Evolutionary conservation across 139 green algal species (phyloP), one percentile per base, ranked within the genome.

Genomic region (Nannochloris sp.): DNA sequence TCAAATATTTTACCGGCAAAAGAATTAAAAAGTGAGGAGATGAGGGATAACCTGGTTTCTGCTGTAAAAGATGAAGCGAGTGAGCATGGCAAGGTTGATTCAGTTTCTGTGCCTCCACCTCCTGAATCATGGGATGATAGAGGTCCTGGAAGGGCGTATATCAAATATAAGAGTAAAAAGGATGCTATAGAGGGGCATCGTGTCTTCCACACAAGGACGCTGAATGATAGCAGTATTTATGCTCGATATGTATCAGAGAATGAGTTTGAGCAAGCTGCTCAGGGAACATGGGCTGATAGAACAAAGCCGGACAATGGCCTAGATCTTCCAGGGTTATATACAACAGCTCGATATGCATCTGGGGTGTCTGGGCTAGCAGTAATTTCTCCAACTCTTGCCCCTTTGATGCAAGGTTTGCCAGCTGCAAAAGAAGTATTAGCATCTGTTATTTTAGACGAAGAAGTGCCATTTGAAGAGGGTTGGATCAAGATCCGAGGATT

Each of bases 161-260:
- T 92, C 59, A 80, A 79, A 69, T 89, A 81, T 57, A 49, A 8
- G 2, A 75, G 37, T 1, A 46, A 48, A 12, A 70, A 72, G 1
- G 75, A 90, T 51, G 79, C 73, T 8, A 23, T 23, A 1, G 82
- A 84, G 49, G 81, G 68, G 72, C 54, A 48, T 34, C 5, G 2
- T 4, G 63, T 81, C 5, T 81, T 85, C 48, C 37, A 94, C 58
- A 78, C 74, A 1, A 79, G 87, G 29, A 70, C 75, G 19, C 88
- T 94, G 60, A 85, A 94, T 57, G 84, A 80, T 57, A 83, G 82
- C 63, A 73, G 44, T 25, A 82, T 93, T 50, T 80, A 70, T n/a
- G 79, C 73, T 5, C 51, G 6, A 4, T 77, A 36, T 53, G 75
- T 84, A 19, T 63, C 66, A 4, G 83, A 89, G 43, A 64, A 76